Percentiles rank a stretch among this genome's conserved stretches.
Conservation (phyloP, 2,329 filamentous ascomycete genomes). For the Fusarium paranaense region DNA sequence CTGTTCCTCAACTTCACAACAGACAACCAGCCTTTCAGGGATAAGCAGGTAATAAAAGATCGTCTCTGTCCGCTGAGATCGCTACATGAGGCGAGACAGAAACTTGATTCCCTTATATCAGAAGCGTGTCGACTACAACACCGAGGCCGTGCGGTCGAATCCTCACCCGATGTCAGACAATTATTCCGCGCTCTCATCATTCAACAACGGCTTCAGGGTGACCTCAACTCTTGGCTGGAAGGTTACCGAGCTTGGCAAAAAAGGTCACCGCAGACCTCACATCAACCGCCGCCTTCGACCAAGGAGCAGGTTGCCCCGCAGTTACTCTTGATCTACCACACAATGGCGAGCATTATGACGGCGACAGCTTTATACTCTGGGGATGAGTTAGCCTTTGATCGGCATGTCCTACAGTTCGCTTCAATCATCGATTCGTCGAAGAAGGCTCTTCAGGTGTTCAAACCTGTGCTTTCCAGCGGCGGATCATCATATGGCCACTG, state of each 20-base stretch:
- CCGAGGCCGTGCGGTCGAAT: background rate
- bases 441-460: background rate
- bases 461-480: background rate
- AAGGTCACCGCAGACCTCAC: background rate
- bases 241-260: background rate
- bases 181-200: slow-evolving; percentile 1
- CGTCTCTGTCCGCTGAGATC: background rate
- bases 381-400: slow-evolving; percentile 1
- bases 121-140: background rate
- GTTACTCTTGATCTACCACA: slow-evolving; percentile 1
- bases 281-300: background rate
- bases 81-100: background rate
- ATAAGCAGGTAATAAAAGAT: background rate
- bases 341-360: slow-evolving; percentile 7
- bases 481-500: background rate
- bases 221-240: slow-evolving; percentile 1
- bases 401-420: background rate
- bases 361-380: background rate
- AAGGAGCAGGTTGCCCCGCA: background rate
- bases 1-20: background rate
- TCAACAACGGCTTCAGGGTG: slow-evolving; percentile 1
- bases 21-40: background rate
- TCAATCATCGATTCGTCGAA: background rate
- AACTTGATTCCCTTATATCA: background rate
- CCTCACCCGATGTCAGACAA: background rate